phyloP scores from a whole-genome alignment of 2,329 filamentous ascomycete genomes.

The Epichloe aotearoae region DNA sequence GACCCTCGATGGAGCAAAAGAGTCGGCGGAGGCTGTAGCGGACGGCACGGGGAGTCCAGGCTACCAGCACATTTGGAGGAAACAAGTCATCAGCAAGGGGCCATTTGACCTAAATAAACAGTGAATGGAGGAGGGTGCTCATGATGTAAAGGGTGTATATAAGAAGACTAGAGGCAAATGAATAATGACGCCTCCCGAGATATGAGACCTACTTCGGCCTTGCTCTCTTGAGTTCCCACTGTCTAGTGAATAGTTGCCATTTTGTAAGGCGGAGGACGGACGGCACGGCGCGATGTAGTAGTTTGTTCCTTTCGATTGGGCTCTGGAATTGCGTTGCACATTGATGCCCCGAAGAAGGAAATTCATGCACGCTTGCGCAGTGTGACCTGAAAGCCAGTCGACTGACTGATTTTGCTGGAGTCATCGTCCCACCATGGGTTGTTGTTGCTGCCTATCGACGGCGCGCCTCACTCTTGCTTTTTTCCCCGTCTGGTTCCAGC shows the following conservation, averaged over 20 bases:
- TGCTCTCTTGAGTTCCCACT: no score
- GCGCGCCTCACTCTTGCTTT: not conserved
- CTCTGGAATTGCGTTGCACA: not conserved
- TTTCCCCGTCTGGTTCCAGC: not conserved
- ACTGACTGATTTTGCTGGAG: not conserved
- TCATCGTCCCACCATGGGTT: not conserved
- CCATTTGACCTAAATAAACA: not conserved
- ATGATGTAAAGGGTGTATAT: slow-evolving; percentile 7
- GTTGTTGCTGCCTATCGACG: not conserved
- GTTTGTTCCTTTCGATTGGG: not conserved
- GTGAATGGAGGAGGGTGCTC: not conserved
- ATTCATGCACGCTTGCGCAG: not conserved
- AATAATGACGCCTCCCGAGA: not conserved
- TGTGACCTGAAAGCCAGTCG: not conserved
- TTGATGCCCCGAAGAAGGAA: not conserved
- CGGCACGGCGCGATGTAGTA: no score
- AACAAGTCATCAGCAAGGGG: not conserved
- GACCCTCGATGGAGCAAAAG: not conserved
- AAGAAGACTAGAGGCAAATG: slow-evolving; percentile 3
- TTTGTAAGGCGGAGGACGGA: no score
- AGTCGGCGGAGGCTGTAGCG: not conserved
- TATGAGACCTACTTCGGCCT: no score
- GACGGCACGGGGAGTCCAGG: not conserved
- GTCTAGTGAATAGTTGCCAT: no score
- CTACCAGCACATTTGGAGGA: not conserved